Conservation (phyloP, 225 moss, liverwort and hornwort genomes). For the Neckera pumila region DNA sequence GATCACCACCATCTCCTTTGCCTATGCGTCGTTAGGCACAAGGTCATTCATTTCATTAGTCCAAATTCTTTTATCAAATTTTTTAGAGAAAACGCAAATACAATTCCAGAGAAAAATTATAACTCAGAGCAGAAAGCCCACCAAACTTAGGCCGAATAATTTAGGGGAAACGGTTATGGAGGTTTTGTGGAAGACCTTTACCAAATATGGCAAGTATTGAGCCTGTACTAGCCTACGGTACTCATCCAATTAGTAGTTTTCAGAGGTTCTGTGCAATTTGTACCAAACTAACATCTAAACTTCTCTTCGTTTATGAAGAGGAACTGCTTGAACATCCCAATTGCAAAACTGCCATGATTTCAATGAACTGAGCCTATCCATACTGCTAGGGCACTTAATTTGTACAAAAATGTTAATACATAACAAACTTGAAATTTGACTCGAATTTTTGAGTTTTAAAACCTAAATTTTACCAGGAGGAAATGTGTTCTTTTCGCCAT, state of each 20-base stretch:
- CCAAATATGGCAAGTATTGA: background rate
- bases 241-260: background rate
- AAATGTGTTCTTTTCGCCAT: background rate
- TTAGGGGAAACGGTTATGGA: background rate
- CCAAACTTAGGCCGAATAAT: background rate
- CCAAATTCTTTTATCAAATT: too few species aligned
- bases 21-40: background rate
- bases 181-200: background rate
- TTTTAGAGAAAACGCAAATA: background rate
- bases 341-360: background rate
- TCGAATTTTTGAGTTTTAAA: background rate
- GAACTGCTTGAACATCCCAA: background rate
- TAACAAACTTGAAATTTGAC: background rate
- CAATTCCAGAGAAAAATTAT: background rate
- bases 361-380: background rate
- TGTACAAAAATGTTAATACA: background rate
- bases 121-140: background rate
- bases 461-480: background rate
- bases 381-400: too few species aligned
- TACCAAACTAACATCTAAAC: background rate
- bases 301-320: background rate
- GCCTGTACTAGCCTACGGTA: background rate
- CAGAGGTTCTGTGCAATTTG: background rate
- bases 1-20: background rate
- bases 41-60: background rate